Evolutionary conservation across 495 filamentous ascomycete genomes (phyloP).

Genomic region (Penicillium paradoxum): DNA sequence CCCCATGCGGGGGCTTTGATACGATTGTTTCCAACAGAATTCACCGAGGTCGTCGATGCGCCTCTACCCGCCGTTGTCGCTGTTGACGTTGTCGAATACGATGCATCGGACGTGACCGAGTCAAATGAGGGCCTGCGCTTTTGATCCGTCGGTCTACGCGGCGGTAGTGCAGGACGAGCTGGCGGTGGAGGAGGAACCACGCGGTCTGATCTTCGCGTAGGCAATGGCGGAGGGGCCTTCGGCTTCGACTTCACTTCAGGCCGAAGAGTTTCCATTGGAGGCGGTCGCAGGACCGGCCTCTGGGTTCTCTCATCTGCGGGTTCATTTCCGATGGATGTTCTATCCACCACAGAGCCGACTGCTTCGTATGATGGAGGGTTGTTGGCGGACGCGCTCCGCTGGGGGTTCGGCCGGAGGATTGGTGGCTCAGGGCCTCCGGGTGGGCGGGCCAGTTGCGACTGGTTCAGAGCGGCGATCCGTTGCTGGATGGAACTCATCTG

Average conservation of each 20-base stretch:
- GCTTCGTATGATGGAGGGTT: conserved; percentile 39
- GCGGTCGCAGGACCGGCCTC: conserved; percentile 18
- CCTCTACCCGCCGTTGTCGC: conserved; percentile 29
- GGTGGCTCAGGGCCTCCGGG: conserved; percentile 17
- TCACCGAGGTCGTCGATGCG: conserved; percentile 32
- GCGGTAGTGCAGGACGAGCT: conserved; percentile 33
- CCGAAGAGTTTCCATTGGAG: conserved; percentile 17
- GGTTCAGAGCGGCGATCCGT: conserved; percentile 57
- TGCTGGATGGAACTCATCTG: conserved; percentile 50
- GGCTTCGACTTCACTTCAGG: conserved; percentile 34
- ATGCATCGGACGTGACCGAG: conserved; percentile 36
- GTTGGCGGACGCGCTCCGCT: conserved; percentile 43
- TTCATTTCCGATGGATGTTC: conserved; percentile 41
- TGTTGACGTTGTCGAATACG: conserved; percentile 35
- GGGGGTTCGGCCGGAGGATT: conserved; percentile 30
- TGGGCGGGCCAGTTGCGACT: conserved; percentile 47
- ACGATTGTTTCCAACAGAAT: conserved; percentile 20
- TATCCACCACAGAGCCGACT: conserved; percentile 28
- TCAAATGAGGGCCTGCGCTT: conserved; percentile 29
- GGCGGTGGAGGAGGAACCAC: conserved; percentile 42
- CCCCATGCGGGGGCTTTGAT: conserved; percentile 45
- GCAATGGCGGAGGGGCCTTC: conserved; percentile 47
- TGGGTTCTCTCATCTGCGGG: conserved; percentile 25
- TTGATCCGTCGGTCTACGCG: conserved; percentile 36
- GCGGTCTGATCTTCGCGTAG: conserved; percentile 41